Evolutionary conservation across 306 rosid species (phyloP).

Genomic region (Senna tora): DNA sequence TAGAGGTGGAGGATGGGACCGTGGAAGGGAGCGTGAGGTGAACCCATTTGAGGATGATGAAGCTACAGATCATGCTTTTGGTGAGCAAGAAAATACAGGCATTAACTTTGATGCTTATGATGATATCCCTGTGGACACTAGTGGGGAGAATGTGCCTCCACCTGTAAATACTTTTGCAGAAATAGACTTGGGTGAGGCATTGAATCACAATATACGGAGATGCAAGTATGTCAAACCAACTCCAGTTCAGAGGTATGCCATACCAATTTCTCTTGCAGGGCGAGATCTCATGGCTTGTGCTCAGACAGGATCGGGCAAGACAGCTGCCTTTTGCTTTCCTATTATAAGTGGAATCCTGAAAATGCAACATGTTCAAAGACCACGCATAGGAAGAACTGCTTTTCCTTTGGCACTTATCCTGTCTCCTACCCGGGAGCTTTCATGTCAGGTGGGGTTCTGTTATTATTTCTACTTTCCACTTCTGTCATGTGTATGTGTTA

Average conservation of each 20-base stretch:
- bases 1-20: slow-evolving; percentile 25
- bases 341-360: slow-evolving; percentile 50
- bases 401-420: slow-evolving; percentile 26
- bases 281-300: slow-evolving; percentile 70
- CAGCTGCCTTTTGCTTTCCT: slow-evolving; percentile 67
- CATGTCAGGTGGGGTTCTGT: slow-evolving; percentile 16
- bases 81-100: slow-evolving; percentile 24
- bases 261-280: slow-evolving; percentile 40
- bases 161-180: slow-evolving; percentile 20
- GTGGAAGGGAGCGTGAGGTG: slow-evolving; percentile 26
- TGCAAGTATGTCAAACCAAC: slow-evolving; percentile 58
- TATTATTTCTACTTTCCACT: not conserved
- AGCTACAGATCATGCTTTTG: slow-evolving; percentile 11
- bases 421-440: slow-evolving; percentile 28
- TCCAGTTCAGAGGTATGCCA: slow-evolving; percentile 59
- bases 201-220: slow-evolving; percentile 24
- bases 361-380: slow-evolving; percentile 8
- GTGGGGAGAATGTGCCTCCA: slow-evolving; percentile 30
- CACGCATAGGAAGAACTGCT: slow-evolving; percentile 18
- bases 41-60: slow-evolving; percentile 25
- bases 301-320: slow-evolving; percentile 69
- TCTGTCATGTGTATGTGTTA: not conserved
- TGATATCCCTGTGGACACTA: slow-evolving; percentile 29
- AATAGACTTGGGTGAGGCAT: slow-evolving; percentile 22
- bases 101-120: slow-evolving; percentile 20